These are phyloP conservation scores for Penicillium sp. DNA, from an alignment of 2,329 filamentous ascomycete genomes.

Conservation along the genomic window DNA sequence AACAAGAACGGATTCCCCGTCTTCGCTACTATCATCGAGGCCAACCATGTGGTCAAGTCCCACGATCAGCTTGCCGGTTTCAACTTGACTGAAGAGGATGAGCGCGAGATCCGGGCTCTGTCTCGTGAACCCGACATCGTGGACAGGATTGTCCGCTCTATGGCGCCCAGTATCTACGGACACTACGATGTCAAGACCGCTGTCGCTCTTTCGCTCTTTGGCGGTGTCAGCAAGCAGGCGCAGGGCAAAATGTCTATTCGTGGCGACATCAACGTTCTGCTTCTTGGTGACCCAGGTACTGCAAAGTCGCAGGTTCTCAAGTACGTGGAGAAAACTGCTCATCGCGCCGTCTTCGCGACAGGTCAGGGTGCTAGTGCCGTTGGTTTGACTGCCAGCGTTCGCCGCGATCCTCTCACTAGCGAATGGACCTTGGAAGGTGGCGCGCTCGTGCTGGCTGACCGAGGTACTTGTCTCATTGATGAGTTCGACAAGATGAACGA, in stretches of 20 bases:
- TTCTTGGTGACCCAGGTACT: conserved; percentile 94
- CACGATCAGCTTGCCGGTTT: conserved; percentile 98
- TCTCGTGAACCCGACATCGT: conserved; percentile 85
- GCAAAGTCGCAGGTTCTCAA: conserved; percentile 97
- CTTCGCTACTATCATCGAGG: conserved; percentile 94
- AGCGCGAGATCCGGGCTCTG: conserved; percentile 81
- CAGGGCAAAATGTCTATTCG: conserved; percentile 84
- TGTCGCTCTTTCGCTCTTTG: conserved; percentile 87
- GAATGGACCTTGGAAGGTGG: conserved; percentile 98
- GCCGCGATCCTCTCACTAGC: conserved; percentile 86
- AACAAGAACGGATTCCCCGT: conserved; percentile 98
- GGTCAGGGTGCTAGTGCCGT: conserved; percentile 96
- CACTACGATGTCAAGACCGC: conserved; percentile 97
- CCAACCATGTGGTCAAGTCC: conserved; percentile 93
- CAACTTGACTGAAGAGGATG: conserved; percentile 89
- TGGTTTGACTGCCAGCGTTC: conserved; percentile 93
- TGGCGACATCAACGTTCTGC: conserved; percentile 95
- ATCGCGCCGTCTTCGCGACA: conserved; percentile 93
- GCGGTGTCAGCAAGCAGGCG: conserved; percentile 87
- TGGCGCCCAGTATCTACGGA: conserved; percentile 95
- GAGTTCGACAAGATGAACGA: conserved; percentile 99
- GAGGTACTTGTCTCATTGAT: conserved; percentile 92
- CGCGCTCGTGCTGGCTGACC: conserved; percentile 88
- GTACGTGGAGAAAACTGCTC: conserved; percentile 95
- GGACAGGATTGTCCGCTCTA: conserved; percentile 86